phyloP scores from a whole-genome alignment of 225 moss, liverwort and hornwort genomes.

The Marchantia polymorpha region DNA sequence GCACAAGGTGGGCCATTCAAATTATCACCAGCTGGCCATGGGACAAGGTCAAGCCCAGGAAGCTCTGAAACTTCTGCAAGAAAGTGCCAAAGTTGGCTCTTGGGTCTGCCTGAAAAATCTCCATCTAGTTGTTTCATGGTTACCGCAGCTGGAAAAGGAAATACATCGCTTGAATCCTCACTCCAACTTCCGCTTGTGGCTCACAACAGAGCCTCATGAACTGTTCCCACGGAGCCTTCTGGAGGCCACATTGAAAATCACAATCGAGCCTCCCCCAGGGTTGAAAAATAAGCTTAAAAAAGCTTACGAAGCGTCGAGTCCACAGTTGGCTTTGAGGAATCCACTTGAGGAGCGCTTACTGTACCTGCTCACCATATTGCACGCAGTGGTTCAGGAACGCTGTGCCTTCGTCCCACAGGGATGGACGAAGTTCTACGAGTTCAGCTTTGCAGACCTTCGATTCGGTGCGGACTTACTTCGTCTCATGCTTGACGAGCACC shows the following conservation, averaged over 20 bases:
- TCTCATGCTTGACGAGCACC: constrained; percentile 6
- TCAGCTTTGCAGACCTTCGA: constrained; percentile 39
- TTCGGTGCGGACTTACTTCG: constrained; percentile 32
- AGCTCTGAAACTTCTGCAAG: constrained; percentile 25
- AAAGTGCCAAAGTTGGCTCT: constrained; percentile 30
- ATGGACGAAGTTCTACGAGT: constrained; percentile 34
- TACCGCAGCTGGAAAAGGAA: constrained; percentile 31
- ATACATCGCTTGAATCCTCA: constrained; percentile 28
- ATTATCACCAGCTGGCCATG: constrained; percentile 41
- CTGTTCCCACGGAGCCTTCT: constrained; percentile 31
- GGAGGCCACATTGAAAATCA: constrained; percentile 31
- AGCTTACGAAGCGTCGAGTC: constrained; percentile 31
- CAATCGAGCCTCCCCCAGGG: constrained; percentile 32
- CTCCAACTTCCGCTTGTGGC: constrained; percentile 36
- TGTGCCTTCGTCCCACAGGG: constrained; percentile 32
- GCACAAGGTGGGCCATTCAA: constrained; percentile 23
- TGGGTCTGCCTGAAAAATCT: constrained; percentile 42
- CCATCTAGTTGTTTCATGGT: constrained; percentile 35
- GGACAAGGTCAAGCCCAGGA: constrained; percentile 40
- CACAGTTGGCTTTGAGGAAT: not conserved
- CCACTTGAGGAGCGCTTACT: not conserved
- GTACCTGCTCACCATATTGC: constrained; percentile 23
- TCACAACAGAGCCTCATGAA: constrained; percentile 38
- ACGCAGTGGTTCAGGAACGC: constrained; percentile 34
- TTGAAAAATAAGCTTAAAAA: constrained; percentile 33